phyloP scores from a whole-genome alignment of 371 early-diverging fungal genomes.

The Phascolomyces articulosus region DNA sequence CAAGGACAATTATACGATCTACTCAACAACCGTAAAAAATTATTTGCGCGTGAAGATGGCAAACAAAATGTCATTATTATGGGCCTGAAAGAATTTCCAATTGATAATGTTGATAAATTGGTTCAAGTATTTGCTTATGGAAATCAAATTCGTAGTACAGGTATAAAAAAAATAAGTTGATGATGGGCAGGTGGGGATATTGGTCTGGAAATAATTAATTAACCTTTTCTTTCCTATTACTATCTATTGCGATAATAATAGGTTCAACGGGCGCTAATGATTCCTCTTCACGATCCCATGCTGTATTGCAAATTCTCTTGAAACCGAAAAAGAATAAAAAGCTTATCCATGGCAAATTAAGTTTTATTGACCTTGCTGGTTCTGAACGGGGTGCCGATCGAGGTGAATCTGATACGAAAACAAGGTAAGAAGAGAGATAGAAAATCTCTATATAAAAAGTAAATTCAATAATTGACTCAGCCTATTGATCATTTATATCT shows the following conservation, averaged over 20 bases:
- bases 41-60: conserved; percentile 95
- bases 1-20: conserved; percentile 96
- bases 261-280: conserved; percentile 57
- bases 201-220: too few relatives aligned
- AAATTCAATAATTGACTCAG: too few relatives aligned
- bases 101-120: conserved; percentile 82
- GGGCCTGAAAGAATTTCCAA: conserved; percentile 85
- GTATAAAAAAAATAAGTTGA: conserved; percentile 42
- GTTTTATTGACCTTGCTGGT: conserved; percentile 92
- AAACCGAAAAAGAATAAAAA: conserved; percentile 60
- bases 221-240: too few relatives aligned
- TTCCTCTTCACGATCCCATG: conserved; percentile 85
- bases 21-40: conserved; percentile 85
- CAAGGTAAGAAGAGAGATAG: too few relatives aligned
- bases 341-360: conserved; percentile 69
- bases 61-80: conserved; percentile 91
- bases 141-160: conserved; percentile 87
- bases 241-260: conserved; percentile 1
- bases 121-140: conserved; percentile 95
- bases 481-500: too few relatives aligned
- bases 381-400: conserved; percentile 96
- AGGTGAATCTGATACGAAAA: conserved; percentile 89
- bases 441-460: too few relatives aligned
- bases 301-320: conserved; percentile 87
- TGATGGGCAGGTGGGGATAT: not conserved